Base-by-base conservation (phyloP, 2,329 filamentous ascomycete genomes). In the Ceratocystis alfenasii region DNA sequence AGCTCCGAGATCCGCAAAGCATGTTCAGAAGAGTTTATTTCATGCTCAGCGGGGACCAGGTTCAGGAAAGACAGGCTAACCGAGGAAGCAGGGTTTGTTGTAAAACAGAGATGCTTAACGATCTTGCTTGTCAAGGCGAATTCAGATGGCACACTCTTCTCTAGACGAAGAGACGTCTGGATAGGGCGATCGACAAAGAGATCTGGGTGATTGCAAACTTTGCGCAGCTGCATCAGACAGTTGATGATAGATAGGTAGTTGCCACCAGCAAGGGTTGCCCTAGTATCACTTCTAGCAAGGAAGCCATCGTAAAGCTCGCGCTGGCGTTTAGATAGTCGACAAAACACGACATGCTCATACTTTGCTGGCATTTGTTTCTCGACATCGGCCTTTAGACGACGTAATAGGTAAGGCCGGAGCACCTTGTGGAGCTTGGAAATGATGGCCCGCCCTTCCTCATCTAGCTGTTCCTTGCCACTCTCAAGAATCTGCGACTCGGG, bases 301-400 rank as follows among this genome's bases (percentile, higher is more conserved):
- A 97, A 99, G 1, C 93, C 93, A 75, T 99, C 94, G 72, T 99
- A 99, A 7, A 99, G 79, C 75, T 96, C 94, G 55, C 94, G 86
- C 73, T 99, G 94, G 28, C 94, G 87, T 74, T 97, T 96, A 5
- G 93, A 97, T 3, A 99, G 80, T 57, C 93, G 88, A 75, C 94
- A 99, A 72, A 95, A 92, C 69, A 97, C 89, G 22, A 99, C 91
- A 72, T 96, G 92, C 74, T 99, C 95, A 72, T 96, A 96, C 74
- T 99, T 99, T 68, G 85, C 92, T 0, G 95, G 94, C 89, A 99
- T 96, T 74, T 99, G 94, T 77, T 97, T 96, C 77, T 99, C 95
- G 5, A 99, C 94, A 72, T 99, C 94, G 57, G 90, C 89, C 76
- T 99, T 99, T 66, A 99, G 78, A 66, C 94, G 86, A 63, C 94